Base-by-base conservation (phyloP, 208 protist genomes). In the Leishmania braziliensis region DNA sequence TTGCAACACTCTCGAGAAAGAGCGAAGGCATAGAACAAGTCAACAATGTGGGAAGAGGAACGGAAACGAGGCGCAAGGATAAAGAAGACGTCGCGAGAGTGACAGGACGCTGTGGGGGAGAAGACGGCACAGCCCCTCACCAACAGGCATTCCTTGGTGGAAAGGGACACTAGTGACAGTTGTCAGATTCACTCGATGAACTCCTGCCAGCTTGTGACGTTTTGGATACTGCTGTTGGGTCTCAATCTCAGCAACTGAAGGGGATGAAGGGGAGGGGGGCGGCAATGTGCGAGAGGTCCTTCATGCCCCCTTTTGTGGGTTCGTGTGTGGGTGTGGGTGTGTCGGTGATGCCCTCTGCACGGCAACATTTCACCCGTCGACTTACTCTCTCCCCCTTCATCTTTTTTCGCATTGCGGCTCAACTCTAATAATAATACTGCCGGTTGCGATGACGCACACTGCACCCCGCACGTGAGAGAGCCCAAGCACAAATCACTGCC, bases 291-390 rank as follows among this genome's bases (percentile, higher is more conserved):
- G 18, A 9, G 39, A 48, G 12, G 66, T 14, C 23, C 16, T 60
- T 26, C 26, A 23, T 48, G n/a, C 72, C 53, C n/a, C 14, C 72
- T 76, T 60, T 76, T 12, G 23, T 78, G n/a, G 3, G 18, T 68
- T 18, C 63, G 51, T 33, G 33, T 23, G n/a, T 68, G 58, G 71
- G 50, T 83, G 66, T 79, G 14, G 77, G 5, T 66, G 56, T 69
- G 46, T 46, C 5, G 46, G 73, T 54, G 62, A 77, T 8, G 14
- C n/a, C 36, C 39, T 73, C 33, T 14, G 66, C 29, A 56, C 26
- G 48, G 12, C 53, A 53, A 66, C 33, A 65, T 29, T 4, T 56
- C 33, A 77, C 20, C 63, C 76, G 73, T 69, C 74, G 23, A 62
- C 76, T 78, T 58, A 23, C n/a, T 82, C 53, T 53, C 51, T 80